Evolutionary conservation across 2,329 filamentous ascomycete genomes (phyloP), one percentile per base, ranked within the genome.

Genomic region (Sclerotinia minor): DNA sequence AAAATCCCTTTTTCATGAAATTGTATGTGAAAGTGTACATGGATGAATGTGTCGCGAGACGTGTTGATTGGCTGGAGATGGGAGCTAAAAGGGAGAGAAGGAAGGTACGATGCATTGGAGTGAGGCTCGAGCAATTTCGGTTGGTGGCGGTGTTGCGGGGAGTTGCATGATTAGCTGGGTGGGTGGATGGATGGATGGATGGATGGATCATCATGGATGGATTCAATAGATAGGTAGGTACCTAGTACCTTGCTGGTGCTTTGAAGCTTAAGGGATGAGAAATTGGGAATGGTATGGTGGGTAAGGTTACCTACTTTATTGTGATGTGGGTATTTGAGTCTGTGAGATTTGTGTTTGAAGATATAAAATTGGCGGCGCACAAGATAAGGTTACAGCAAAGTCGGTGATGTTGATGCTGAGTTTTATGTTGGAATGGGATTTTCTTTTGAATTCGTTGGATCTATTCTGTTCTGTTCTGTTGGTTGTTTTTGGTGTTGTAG

Each of bases 91-190:
- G 17, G 41, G 9, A 49, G 44, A 60, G 26, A 9, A 50, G 29
- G 58, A 50, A 50, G 59, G 21, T 38, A 50, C 45, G 59, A 38
- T 35, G 44, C 19, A 38, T 26, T 26, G 17, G 54, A 26, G 24
- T 58, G 45, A 50, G 58, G 59, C 59, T 61, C n/a, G 59, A 38
- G 59, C 45, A 61, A 50, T 61, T 50, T 61, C 59, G 3, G 24
- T 38, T 50, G 9, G 29, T 19, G 45, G 59, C 59, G 21, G 15
- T 26, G 45, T 38, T 24, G n/a, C 29, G 45, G 44, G 3, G 29
- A 24, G 59, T 1, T 50, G 59, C 45, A 50, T 38, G n/a, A 5
- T n/a, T 59, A 24, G 57, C 38, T 59, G 57, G 5, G 15, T 59
- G 57, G 5, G 21, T n/a, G 54, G 15, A 24, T n/a, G n/a, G n/a